A percentile compares a stretch with the other conserved stretches of the same genome.
These are phyloP conservation scores for Scheffersomyces parashehatae DNA, from an alignment of 1,139 yeast species.

Conservation along the genomic window DNA sequence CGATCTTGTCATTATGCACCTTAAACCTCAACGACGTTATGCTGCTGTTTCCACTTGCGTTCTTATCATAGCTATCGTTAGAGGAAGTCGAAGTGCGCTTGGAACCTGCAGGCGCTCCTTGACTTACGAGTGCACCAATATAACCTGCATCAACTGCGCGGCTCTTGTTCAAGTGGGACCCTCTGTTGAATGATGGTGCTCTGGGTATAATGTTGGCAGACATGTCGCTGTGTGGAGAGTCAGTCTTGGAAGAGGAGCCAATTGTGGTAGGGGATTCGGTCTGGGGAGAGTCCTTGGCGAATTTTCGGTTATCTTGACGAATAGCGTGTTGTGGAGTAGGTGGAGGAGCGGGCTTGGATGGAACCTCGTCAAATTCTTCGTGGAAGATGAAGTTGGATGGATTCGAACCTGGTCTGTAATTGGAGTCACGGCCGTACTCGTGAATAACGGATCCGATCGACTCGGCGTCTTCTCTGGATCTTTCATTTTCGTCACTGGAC, in stretches of 20 bases:
- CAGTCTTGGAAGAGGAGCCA: neutral
- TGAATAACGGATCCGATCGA: neutral
- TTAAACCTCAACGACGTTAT: conserved; percentile 14
- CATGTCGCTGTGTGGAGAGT: neutral
- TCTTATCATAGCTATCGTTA: neutral
- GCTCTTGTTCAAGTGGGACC: neutral
- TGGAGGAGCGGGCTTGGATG: neutral
- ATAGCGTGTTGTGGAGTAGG: no score
- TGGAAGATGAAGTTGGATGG: conserved; percentile 1
- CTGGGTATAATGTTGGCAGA: neutral
- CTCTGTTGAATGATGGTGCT: neutral
- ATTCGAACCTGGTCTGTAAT: conserved; percentile 3
- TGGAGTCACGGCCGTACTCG: neutral
- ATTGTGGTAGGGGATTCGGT: no score
- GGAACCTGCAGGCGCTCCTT: neutral
- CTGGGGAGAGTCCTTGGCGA: no score
- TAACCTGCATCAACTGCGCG: neutral
- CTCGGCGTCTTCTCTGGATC: neutral
- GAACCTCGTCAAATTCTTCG: neutral
- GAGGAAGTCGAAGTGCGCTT: neutral
- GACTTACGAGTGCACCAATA: neutral
- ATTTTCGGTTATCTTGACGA: no score
- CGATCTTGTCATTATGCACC: conserved; percentile 12
- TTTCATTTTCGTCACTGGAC: conserved; percentile 18
- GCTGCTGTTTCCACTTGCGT: conserved; percentile 7